phyloP scores from a whole-genome alignment of 306 rosid genomes.

The Cicer pinnatifidum region DNA sequence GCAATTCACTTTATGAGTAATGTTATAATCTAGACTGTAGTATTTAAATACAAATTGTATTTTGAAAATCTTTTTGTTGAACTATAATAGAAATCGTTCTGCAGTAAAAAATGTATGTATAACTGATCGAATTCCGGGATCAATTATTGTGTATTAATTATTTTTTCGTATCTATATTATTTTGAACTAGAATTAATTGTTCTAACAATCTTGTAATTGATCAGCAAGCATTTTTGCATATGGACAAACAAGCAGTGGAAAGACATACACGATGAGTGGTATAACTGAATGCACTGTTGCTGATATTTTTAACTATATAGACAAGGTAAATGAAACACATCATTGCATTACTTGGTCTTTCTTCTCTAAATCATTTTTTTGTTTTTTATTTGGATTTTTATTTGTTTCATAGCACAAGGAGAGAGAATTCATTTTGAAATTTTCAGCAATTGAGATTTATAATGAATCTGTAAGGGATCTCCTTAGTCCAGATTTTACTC shows the following conservation, averaged over 20 bases:
- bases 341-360: slow-evolving; percentile 33
- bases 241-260: slow-evolving; percentile 99
- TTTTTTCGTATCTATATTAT: too few species aligned
- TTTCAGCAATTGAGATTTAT: slow-evolving; percentile 95
- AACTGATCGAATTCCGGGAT: too few species aligned
- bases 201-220: slow-evolving; percentile 4
- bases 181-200: too few species aligned
- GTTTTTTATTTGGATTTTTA: slow-evolving; percentile 45
- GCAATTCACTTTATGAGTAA: too few species aligned
- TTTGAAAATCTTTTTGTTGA: too few species aligned
- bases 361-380: slow-evolving; percentile 39
- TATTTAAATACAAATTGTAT: too few species aligned
- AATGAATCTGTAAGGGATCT: slow-evolving; percentile 98
- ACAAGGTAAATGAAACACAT: slow-evolving; percentile 57
- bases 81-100: too few species aligned
- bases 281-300: slow-evolving; percentile 80
- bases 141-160: too few species aligned
- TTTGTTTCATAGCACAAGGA: slow-evolving; percentile 67
- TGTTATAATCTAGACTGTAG: too few species aligned
- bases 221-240: slow-evolving; percentile 97
- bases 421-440: slow-evolving; percentile 79
- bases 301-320: slow-evolving; percentile 73
- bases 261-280: slow-evolving; percentile 94
- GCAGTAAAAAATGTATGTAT: too few species aligned
- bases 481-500: slow-evolving; percentile 78